Percentiles rank a stretch among this genome's conserved stretches.
These are phyloP conservation scores for Paxillus involutus DNA, from an alignment of 768 basidiomycete genomes.

Conservation along the genomic window DNA sequence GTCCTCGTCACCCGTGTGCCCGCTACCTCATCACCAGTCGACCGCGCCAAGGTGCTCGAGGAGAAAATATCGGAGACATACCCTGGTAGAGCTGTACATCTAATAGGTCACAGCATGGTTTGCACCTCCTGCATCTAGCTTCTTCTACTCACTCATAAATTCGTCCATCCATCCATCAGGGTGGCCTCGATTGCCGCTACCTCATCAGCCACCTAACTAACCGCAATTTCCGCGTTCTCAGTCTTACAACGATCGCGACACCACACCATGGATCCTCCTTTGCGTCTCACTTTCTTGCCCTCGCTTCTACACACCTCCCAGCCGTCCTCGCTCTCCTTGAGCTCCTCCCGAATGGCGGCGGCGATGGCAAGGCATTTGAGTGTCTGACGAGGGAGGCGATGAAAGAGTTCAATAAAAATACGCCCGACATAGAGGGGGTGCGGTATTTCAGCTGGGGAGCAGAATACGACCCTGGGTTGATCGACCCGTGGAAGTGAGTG, in stretches of 20 bases:
- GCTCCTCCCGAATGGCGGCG: conserved; percentile 86
- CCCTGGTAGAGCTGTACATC: conserved; percentile 81
- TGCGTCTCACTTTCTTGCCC: conserved; percentile 83
- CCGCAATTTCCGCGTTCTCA: conserved; percentile 77
- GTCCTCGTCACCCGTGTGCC: conserved; percentile 94
- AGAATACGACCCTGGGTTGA: conserved; percentile 79
- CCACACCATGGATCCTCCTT: conserved; percentile 94
- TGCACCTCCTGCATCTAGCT: conserved; percentile 1
- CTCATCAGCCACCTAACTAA: conserved; percentile 82
- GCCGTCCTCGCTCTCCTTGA: conserved; percentile 75
- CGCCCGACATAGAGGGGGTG: conserved; percentile 75
- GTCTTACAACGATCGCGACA: conserved; percentile 91
- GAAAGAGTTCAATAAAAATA: conserved; percentile 84
- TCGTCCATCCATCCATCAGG: conserved; percentile 48
- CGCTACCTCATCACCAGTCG: conserved; percentile 83
- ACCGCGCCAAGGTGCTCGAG: conserved; percentile 90
- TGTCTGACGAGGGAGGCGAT: conserved; percentile 83
- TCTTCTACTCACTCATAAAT: neutral
- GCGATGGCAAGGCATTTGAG: conserved; percentile 93
- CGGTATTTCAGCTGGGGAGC: conserved; percentile 97
- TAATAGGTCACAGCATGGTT: conserved; percentile 85
- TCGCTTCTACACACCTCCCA: conserved; percentile 68
- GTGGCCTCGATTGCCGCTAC: conserved; percentile 90
- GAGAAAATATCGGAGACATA: conserved; percentile 76
- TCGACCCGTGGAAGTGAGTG: conserved; percentile 81